Evolutionary conservation across 2,329 filamentous ascomycete species (phyloP).

Genomic region (Pseudopithomyces maydicus): DNA sequence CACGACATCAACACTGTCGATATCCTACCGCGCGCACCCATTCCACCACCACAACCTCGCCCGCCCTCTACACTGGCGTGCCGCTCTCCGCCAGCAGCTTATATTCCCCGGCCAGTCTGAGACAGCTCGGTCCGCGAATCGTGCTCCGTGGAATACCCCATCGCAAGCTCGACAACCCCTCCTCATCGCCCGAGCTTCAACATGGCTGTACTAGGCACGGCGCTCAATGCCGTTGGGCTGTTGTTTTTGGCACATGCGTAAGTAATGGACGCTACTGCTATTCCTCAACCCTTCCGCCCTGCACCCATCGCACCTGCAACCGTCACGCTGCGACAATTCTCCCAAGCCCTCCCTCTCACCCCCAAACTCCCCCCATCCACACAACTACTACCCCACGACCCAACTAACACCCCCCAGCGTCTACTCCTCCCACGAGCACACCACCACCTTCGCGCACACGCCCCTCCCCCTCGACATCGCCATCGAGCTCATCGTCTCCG

Average conservation of each 20-base stretch:
- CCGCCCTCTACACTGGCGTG: not conserved
- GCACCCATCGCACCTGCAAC: conserved; percentile 3
- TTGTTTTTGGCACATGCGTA: conserved; percentile 87
- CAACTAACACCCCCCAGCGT: conserved; percentile 63
- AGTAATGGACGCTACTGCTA: conserved; percentile 41
- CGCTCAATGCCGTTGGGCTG: conserved; percentile 75
- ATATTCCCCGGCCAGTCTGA: not conserved
- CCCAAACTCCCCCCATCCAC: not conserved
- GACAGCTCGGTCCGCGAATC: not conserved
- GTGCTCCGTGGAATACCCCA: not conserved
- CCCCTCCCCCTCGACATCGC: conserved; percentile 81
- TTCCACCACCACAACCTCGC: not conserved
- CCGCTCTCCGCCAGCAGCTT: no score
- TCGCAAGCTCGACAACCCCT: not conserved
- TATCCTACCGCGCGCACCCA: not conserved
- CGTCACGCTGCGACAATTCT: not conserved
- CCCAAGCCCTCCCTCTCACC: not conserved
- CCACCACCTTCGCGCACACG: conserved; percentile 65
- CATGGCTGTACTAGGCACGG: conserved; percentile 75
- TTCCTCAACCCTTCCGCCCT: conserved; percentile 8
- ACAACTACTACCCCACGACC: not conserved
- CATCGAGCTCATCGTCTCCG: conserved; percentile 81
- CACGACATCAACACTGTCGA: not conserved
- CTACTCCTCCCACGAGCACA: conserved; percentile 95
- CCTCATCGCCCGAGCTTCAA: conserved; percentile 6